phyloP scores from a whole-genome alignment of 179 eudicot species.

The Gypsophila paniculata region DNA sequence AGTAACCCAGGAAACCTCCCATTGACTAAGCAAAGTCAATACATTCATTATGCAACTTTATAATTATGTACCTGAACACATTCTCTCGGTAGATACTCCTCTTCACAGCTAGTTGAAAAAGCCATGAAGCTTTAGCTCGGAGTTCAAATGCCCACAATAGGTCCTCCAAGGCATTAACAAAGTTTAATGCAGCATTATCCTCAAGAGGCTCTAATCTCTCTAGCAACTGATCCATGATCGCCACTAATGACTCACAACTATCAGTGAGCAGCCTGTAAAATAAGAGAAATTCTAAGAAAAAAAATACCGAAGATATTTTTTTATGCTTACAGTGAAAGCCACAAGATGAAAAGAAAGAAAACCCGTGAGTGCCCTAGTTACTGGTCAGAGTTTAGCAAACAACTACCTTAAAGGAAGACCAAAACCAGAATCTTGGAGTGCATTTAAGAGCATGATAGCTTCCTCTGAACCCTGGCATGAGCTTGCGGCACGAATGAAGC shows the following conservation, averaged over 20 bases:
- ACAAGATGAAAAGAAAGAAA: background rate
- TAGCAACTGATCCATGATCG: constrained; percentile 55
- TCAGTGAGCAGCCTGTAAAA: constrained; percentile 65
- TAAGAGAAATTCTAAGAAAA: constrained; percentile 4
- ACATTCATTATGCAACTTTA: background rate
- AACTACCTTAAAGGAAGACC: constrained; percentile 73
- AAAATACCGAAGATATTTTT: background rate
- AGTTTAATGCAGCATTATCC: constrained; percentile 83
- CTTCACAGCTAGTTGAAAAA: constrained; percentile 81
- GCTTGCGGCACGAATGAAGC: constrained; percentile 87
- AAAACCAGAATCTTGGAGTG: constrained; percentile 71
- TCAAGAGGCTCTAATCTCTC: constrained; percentile 61
- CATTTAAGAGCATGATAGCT: constrained; percentile 58
- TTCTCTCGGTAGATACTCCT: constrained; percentile 61
- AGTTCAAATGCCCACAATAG: constrained; percentile 91
- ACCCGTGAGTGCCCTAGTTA: constrained; percentile 5
- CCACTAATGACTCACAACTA: constrained; percentile 52
- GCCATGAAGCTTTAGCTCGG: constrained; percentile 93
- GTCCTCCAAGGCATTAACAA: constrained; percentile 95
- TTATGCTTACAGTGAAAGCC: background rate
- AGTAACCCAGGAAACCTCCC: background rate
- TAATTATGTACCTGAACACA: constrained; percentile 59
- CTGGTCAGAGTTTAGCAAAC: constrained; percentile 7
- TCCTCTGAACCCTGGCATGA: constrained; percentile 53
- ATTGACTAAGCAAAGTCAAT: background rate